Evolutionary conservation across 2,329 filamentous ascomycete species (phyloP).

Genomic region (Nemania diffusa): DNA sequence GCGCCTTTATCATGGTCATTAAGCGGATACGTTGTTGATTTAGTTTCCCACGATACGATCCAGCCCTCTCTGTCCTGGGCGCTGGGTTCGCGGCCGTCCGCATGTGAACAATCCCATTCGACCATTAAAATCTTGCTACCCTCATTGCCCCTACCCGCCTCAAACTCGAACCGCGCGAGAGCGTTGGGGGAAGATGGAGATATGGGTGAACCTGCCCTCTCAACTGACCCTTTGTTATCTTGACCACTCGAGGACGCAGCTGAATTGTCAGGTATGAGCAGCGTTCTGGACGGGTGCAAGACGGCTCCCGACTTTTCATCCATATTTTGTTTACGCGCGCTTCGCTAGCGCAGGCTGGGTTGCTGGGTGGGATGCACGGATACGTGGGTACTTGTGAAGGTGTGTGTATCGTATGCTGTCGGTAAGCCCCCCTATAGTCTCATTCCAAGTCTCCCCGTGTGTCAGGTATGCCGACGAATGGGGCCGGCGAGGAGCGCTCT

Average conservation of each 20-base stretch:
- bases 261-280: slow-evolving; percentile 38
- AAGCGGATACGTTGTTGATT: slow-evolving; percentile 75
- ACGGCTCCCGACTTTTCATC: slow-evolving; percentile 27
- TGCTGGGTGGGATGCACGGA: slow-evolving; percentile 33
- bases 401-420: slow-evolving; percentile 33
- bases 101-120: slow-evolving; percentile 73
- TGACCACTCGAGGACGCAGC: slow-evolving; percentile 23
- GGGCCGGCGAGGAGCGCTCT: slow-evolving; percentile 28
- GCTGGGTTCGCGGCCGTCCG: slow-evolving; percentile 55
- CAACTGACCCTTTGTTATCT: slow-evolving; percentile 24
- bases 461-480: slow-evolving; percentile 35
- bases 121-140: slow-evolving; percentile 94
- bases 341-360: slow-evolving; percentile 31
- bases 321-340: slow-evolving; percentile 36
- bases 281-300: slow-evolving; percentile 35
- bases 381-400: slow-evolving; percentile 26
- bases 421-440: slow-evolving; percentile 37
- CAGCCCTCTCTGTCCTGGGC: slow-evolving; percentile 58
- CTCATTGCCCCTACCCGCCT: slow-evolving; percentile 78
- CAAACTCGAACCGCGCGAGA: slow-evolving; percentile 89
- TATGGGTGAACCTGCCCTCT: slow-evolving; percentile 54
- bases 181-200: slow-evolving; percentile 61
- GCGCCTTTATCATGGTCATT: slow-evolving; percentile 63
- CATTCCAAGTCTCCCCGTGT: slow-evolving; percentile 35
- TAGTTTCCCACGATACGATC: slow-evolving; percentile 87